Evolutionary conservation across 148 eudicot genomes (phyloP).

Genomic region (Persicaria tinctoria): DNA sequence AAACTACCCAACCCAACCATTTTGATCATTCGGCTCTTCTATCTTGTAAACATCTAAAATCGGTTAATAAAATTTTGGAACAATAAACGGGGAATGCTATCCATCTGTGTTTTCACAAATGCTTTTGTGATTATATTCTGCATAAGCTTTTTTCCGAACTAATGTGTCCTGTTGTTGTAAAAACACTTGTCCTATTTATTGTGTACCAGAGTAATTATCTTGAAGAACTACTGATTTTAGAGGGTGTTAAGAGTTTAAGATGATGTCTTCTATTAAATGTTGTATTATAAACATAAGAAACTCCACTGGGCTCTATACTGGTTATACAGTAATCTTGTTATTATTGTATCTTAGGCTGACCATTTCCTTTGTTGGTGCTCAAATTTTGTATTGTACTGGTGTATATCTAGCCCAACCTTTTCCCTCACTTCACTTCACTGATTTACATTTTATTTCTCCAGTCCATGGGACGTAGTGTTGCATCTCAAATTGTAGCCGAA

Average conservation of each 20-base stretch:
- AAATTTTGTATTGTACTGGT: background rate
- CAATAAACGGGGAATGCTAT: background rate
- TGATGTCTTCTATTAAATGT: background rate
- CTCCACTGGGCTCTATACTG: background rate
- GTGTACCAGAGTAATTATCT: background rate
- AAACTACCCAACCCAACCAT: no score
- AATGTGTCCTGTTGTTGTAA: background rate
- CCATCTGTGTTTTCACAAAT: background rate
- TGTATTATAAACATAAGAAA: background rate
- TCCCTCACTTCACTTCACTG: background rate
- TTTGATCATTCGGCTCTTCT: background rate
- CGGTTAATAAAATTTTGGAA: background rate
- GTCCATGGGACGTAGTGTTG: slow-evolving; percentile 67
- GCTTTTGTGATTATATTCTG: background rate
- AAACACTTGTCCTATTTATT: background rate
- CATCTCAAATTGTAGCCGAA: slow-evolving; percentile 65
- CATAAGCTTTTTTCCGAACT: background rate
- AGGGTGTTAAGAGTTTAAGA: background rate
- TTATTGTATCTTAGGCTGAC: background rate
- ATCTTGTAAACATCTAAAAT: background rate
- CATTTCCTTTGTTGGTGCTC: background rate
- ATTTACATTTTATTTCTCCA: slow-evolving; percentile 20
- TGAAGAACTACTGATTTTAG: background rate
- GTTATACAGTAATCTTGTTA: background rate
- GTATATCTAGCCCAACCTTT: background rate